phyloP scores from a whole-genome alignment of 495 filamentous ascomycete species.

The Aspergillus kassunensis region DNA sequence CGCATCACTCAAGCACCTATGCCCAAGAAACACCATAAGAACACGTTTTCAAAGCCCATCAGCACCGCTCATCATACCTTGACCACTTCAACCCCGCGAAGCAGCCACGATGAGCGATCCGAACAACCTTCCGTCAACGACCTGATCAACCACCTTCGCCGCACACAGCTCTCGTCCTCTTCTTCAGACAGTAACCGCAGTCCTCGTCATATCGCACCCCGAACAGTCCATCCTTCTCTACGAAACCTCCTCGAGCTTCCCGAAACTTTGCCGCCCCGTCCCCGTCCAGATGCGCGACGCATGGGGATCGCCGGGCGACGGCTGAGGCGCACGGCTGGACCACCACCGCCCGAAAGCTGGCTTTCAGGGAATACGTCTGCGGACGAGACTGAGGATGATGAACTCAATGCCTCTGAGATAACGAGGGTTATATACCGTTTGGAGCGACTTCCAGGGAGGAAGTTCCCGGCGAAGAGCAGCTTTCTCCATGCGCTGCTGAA shows the following conservation, averaged over 20 bases:
- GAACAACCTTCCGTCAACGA: constrained; percentile 42
- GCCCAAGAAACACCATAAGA: constrained; percentile 45
- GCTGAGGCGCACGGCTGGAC: constrained; percentile 56
- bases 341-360: constrained; percentile 72
- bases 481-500: constrained; percentile 57
- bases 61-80: constrained; percentile 40
- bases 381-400: background rate
- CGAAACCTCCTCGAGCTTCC: constrained; percentile 63
- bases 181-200: constrained; percentile 15
- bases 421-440: constrained; percentile 29
- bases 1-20: constrained; percentile 26
- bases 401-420: background rate
- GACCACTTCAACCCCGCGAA: constrained; percentile 21
- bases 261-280: constrained; percentile 63
- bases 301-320: constrained; percentile 36
- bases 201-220: constrained; percentile 19
- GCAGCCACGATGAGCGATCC: constrained; percentile 26
- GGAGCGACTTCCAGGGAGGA: constrained; percentile 40
- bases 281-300: constrained; percentile 49
- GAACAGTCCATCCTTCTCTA: constrained; percentile 52
- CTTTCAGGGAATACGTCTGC: constrained; percentile 30
- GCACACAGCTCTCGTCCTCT: constrained; percentile 32
- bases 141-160: constrained; percentile 46
- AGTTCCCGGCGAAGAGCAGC: constrained; percentile 43
- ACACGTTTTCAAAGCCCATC: constrained; percentile 30